These are phyloP conservation scores for Herpetomonas tarakana DNA, from an alignment of 208 protist species.

Conservation along the genomic window DNA sequence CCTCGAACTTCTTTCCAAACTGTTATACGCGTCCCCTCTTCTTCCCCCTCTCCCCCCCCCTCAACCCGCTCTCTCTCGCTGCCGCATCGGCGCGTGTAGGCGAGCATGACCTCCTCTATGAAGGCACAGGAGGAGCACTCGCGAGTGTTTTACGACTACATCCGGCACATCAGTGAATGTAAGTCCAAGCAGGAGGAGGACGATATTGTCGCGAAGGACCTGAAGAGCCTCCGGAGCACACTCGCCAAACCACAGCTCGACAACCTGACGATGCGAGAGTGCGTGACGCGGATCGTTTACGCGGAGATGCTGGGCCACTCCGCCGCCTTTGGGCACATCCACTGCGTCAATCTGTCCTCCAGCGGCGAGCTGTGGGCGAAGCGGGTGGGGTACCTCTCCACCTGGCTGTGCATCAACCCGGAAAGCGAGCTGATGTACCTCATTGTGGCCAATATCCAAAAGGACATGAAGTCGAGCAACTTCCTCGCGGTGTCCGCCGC, in stretches of 20 bases:
- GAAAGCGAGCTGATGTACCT: slow-evolving; percentile 94
- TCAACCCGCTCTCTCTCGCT: too few relatives aligned
- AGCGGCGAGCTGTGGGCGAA: slow-evolving; percentile 52
- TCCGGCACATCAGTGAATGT: slow-evolving; percentile 57
- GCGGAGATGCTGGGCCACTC: slow-evolving; percentile 95
- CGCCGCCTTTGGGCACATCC: slow-evolving; percentile 93
- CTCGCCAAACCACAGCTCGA: slow-evolving; percentile 17
- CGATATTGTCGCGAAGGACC: slow-evolving; percentile 55
- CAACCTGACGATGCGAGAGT: slow-evolving; percentile 67
- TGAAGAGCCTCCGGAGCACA: slow-evolving; percentile 25
- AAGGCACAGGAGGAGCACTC: slow-evolving; percentile 53
- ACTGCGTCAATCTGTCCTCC: slow-evolving; percentile 96
- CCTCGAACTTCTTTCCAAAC: too few relatives aligned
- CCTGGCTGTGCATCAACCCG: slow-evolving; percentile 77
- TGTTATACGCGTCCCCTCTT: too few relatives aligned
- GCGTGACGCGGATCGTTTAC: slow-evolving; percentile 90
- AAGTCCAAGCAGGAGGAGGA: slow-evolving; percentile 85
- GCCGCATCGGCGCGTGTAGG: too few relatives aligned
- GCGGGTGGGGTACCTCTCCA: slow-evolving; percentile 91
- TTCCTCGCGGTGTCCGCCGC: slow-evolving; percentile 89
- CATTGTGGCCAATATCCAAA: slow-evolving; percentile 92
- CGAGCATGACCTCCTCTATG: slow-evolving; percentile 23
- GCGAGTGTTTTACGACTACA: slow-evolving; percentile 59
- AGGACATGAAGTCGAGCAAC: slow-evolving; percentile 89
- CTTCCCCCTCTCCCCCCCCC: too few relatives aligned